Conservation (phyloP, 352 stramenopile genomes). For the Phytophthora palmivora region DNA sequence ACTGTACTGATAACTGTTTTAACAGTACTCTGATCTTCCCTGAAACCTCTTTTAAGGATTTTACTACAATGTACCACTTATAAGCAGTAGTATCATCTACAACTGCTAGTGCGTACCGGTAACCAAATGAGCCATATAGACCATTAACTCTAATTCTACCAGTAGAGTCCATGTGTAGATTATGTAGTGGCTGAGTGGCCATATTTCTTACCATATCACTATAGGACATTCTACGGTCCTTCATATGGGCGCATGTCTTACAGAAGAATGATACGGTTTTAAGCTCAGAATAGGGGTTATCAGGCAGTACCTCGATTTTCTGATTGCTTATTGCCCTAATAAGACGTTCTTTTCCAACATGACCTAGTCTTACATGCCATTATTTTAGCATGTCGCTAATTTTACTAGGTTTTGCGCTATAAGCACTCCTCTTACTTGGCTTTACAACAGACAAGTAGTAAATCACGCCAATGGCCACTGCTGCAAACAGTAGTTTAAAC, state of each 20-base stretch:
- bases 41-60: too few species aligned
- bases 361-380: conserved; percentile 23
- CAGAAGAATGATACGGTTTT: conserved; percentile 12
- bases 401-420: conserved; percentile 6
- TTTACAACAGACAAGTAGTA: conserved; percentile 5
- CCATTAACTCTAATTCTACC: conserved; percentile 5
- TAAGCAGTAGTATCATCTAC: too few species aligned
- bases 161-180: conserved; percentile 15
- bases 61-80: too few species aligned
- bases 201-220: conserved; percentile 11
- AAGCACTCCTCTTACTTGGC: too few species aligned
- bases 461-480: conserved; percentile 22
- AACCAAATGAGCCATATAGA: conserved; percentile 1
- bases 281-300: conserved; percentile 8
- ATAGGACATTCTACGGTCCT: conserved; percentile 16
- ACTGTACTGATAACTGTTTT: background rate
- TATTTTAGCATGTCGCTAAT: conserved; percentile 5
- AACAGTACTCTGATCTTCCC: too few species aligned
- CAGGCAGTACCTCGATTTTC: conserved; percentile 1
- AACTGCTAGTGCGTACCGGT: too few species aligned
- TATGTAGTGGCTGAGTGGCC: conserved; percentile 15
- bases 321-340: conserved; percentile 14
- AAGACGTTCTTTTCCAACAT: conserved; percentile 15
- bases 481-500: conserved; percentile 17
- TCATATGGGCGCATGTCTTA: conserved; percentile 15